Evolutionary conservation across 1,139 yeast species (phyloP).

Genomic region (Suhomyces anneliseae): DNA sequence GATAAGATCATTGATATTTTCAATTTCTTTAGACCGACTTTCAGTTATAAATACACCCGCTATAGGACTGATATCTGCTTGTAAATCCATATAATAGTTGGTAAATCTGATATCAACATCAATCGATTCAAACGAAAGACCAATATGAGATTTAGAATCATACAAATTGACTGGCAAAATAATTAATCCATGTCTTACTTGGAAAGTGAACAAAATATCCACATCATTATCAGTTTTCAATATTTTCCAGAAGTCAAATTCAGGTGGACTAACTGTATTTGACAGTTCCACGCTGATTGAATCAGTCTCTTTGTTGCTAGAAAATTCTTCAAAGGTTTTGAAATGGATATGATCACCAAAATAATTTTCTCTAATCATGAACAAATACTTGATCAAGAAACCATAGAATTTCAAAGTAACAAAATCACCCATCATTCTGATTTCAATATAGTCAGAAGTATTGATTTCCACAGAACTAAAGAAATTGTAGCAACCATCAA

Average conservation of each 20-base stretch:
- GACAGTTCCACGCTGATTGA: neutral
- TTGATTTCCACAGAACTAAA: conserved; percentile 59
- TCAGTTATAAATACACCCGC: conserved; percentile 32
- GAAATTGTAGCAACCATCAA: conserved; percentile 68
- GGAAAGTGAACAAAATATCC: conserved; percentile 72
- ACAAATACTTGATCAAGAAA: conserved; percentile 68
- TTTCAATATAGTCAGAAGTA: conserved; percentile 65
- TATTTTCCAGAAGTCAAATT: conserved; percentile 38
- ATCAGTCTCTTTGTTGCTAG: conserved; percentile 19
- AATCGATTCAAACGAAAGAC: conserved; percentile 62
- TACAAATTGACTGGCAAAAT: conserved; percentile 74
- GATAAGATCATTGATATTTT: conserved; percentile 17
- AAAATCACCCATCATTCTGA: conserved; percentile 64
- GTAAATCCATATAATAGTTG: conserved; percentile 89
- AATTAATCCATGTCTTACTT: conserved; percentile 67
- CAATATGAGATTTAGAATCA: conserved; percentile 60
- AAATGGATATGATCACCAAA: conserved; percentile 87
- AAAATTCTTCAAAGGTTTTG: conserved; percentile 80
- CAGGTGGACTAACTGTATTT: conserved; percentile 9
- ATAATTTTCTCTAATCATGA: conserved; percentile 82
- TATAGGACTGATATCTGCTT: conserved; percentile 56
- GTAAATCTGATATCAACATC: conserved; percentile 82
- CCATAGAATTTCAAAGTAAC: conserved; percentile 78
- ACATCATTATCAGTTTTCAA: conserved; percentile 66
- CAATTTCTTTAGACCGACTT: conserved; percentile 10